phyloP scores from a whole-genome alignment of 2,329 filamentous ascomycete genomes.

The Trichoderma koningii region DNA sequence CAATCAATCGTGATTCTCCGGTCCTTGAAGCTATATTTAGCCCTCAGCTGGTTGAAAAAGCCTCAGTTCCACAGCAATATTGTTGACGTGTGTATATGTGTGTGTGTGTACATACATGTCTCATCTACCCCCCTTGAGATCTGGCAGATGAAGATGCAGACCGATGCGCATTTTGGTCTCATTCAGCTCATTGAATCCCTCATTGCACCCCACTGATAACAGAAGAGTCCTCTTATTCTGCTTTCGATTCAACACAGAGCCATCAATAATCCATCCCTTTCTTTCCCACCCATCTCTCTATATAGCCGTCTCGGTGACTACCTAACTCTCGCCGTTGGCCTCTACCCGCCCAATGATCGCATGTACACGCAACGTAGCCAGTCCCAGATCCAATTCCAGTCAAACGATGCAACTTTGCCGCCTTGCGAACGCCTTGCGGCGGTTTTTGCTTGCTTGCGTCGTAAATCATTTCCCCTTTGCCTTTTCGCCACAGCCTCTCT shows the following conservation, averaged over 20 bases:
- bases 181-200: no score
- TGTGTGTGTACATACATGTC: no score
- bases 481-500: not conserved
- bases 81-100: no score
- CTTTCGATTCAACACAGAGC: no score
- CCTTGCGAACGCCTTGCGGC: constrained; percentile 5
- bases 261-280: not conserved
- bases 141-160: no score
- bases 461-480: constrained; percentile 20
- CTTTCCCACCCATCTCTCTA: not conserved
- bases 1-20: no score
- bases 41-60: not conserved
- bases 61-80: no score
- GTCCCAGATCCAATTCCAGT: not conserved
- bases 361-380: not conserved
- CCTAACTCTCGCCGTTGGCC: not conserved
- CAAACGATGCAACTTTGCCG: not conserved
- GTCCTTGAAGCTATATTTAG: no score
- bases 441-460: not conserved
- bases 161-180: no score
- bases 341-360: not conserved
- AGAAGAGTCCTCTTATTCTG: no score
- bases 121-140: no score
- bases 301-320: not conserved
- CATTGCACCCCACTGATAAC: no score